Conservation (phyloP, 108 stramenopile species). For the Fragilaria crotonensis region DNA sequence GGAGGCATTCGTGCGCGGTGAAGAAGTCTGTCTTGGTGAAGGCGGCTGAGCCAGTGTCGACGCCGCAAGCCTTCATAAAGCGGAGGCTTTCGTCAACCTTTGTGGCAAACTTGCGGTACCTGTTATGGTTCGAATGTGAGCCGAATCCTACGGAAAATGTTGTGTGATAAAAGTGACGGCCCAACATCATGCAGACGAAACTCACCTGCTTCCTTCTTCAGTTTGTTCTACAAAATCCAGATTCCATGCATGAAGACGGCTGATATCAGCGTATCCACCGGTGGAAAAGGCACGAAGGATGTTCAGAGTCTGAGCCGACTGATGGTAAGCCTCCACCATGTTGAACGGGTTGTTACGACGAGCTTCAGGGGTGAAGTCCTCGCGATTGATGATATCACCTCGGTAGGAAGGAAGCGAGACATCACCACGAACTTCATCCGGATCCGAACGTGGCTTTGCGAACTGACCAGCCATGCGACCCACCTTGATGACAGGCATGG, state of each 20-base stretch:
- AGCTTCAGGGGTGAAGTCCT: slow-evolving; percentile 88
- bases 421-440: slow-evolving; percentile 79
- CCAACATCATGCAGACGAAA: slow-evolving; percentile 1
- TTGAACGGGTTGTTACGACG: slow-evolving; percentile 79
- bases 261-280: slow-evolving; percentile 95
- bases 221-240: slow-evolving; percentile 96
- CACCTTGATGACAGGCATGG: slow-evolving; percentile 94
- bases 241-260: slow-evolving; percentile 95
- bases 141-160: too few relatives aligned
- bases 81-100: slow-evolving; percentile 92
- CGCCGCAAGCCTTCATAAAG: slow-evolving; percentile 97
- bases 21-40: slow-evolving; percentile 93
- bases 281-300: slow-evolving; percentile 92
- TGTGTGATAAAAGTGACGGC: background rate
- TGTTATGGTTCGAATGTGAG: too few relatives aligned
- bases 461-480: slow-evolving; percentile 98
- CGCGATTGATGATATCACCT: slow-evolving; percentile 95
- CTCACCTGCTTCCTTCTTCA: slow-evolving; percentile 83
- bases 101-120: slow-evolving; percentile 84
- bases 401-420: slow-evolving; percentile 89
- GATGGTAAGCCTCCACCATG: slow-evolving; percentile 88
- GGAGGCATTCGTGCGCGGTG: slow-evolving; percentile 97
- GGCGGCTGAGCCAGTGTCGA: slow-evolving; percentile 72
- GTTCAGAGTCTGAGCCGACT: slow-evolving; percentile 94
- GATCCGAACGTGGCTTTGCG: slow-evolving; percentile 93